phyloP scores from a whole-genome alignment of 768 basidiomycete genomes.

The Fibroporia radiculosa region DNA sequence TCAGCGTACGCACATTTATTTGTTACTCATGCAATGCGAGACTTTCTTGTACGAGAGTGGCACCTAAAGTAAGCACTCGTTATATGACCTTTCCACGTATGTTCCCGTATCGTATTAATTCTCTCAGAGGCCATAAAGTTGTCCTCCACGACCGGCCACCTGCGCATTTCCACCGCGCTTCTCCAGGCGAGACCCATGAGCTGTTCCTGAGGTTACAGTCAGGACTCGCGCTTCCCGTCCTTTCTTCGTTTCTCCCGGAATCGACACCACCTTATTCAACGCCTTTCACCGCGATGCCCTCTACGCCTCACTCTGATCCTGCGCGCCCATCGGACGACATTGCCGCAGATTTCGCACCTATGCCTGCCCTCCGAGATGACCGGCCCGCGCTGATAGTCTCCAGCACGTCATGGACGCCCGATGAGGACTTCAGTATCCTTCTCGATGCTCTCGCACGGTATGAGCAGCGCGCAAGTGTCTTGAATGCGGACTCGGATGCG shows the following conservation, averaged over 20 bases:
- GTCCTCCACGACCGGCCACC: constrained; percentile 91
- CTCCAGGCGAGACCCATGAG: constrained; percentile 68
- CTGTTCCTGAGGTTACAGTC: constrained; percentile 45
- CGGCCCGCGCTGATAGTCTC: constrained; percentile 84
- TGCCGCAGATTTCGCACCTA: constrained; percentile 18
- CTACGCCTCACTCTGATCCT: constrained; percentile 2
- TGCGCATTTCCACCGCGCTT: constrained; percentile 66
- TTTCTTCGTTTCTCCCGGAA: constrained; percentile 44
- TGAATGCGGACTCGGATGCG: not conserved
- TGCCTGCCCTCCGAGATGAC: constrained; percentile 53
- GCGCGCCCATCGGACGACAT: constrained; percentile 1
- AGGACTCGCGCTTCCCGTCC: constrained; percentile 45
- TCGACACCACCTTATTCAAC: constrained; percentile 51
- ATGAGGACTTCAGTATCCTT: constrained; percentile 89
- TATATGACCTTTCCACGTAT: not conserved
- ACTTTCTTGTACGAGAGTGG: constrained; percentile 66
- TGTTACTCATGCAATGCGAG: constrained; percentile 84
- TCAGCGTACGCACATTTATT: constrained; percentile 86
- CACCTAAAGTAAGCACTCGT: constrained; percentile 52
- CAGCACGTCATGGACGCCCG: constrained; percentile 95
- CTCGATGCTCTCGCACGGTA: constrained; percentile 68
- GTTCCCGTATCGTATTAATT: not conserved
- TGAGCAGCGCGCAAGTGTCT: constrained; percentile 44
- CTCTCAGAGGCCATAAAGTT: constrained; percentile 61
- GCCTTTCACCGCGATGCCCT: constrained; percentile 45